Conservation (phyloP, 352 stramenopile species). For the Pythium aquatile region DNA sequence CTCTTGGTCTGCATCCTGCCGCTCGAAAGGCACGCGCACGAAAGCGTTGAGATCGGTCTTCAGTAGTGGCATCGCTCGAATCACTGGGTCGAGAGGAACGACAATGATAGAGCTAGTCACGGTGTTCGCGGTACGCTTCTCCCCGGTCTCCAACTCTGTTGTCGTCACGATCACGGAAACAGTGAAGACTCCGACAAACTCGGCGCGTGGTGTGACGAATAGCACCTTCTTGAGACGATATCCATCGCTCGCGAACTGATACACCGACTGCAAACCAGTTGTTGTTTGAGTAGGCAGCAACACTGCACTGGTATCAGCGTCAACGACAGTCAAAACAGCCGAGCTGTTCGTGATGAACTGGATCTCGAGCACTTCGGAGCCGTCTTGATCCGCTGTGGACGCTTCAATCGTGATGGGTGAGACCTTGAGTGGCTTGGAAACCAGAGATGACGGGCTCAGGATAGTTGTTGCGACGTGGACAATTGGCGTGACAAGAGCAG, state of each 20-base stretch:
- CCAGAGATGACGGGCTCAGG: conserved; percentile 2
- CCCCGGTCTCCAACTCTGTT: conserved; percentile 34
- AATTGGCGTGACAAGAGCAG: conserved; percentile 12
- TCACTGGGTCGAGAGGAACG: conserved; percentile 24
- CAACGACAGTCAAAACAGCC: conserved; percentile 10
- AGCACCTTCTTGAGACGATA: conserved; percentile 26
- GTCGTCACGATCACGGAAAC: conserved; percentile 36
- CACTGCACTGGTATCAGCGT: neutral
- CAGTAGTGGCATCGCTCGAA: conserved; percentile 13
- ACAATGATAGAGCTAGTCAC: conserved; percentile 32
- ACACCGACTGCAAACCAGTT: neutral
- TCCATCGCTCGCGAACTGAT: conserved; percentile 12
- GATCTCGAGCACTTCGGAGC: conserved; percentile 18
- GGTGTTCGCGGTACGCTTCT: conserved; percentile 12
- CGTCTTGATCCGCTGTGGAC: conserved; percentile 17
- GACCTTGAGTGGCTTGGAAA: conserved; percentile 16
- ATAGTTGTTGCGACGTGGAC: conserved; percentile 4
- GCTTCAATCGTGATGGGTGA: conserved; percentile 7
- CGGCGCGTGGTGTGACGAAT: conserved; percentile 31
- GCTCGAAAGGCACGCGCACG: conserved; percentile 40
- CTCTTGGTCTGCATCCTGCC: conserved; percentile 34
- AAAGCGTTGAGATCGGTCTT: conserved; percentile 29
- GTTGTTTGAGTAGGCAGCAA: neutral
- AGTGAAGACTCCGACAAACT: conserved; percentile 46
- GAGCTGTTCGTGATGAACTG: conserved; percentile 12